A percentile compares a stretch with the other conserved stretches of the same genome.
These are phyloP conservation scores for Saposhnikovia divaricata DNA, from an alignment of 129 eudicot genomes.

Conservation along the genomic window DNA sequence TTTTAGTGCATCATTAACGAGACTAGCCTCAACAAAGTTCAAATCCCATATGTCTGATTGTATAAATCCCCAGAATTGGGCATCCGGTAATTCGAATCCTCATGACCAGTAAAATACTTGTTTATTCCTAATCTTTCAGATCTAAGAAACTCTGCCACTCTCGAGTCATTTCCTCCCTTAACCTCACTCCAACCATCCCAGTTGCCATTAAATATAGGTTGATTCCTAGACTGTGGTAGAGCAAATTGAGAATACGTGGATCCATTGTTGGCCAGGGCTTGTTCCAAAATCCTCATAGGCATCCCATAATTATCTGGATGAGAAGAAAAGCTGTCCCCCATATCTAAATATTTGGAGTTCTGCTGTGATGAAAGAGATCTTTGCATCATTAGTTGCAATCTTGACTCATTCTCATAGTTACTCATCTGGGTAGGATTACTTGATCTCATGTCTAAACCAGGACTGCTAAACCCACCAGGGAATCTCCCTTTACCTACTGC, in stretches of 20 bases:
- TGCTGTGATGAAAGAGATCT: conserved; percentile 61
- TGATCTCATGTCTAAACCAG: conserved; percentile 46
- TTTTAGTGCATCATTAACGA: conserved; percentile 3
- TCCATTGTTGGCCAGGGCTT: conserved; percentile 29
- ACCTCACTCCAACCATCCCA: conserved; percentile 89
- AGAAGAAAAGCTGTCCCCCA: conserved; percentile 41
- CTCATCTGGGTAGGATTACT: conserved; percentile 44
- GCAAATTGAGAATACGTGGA: conserved; percentile 47
- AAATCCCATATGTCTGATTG: conserved; percentile 65
- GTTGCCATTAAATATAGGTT: conserved; percentile 48
- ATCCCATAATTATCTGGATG: conserved; percentile 51
- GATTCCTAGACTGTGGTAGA: conserved; percentile 46
- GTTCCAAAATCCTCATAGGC: conserved; percentile 53
- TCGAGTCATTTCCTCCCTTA: conserved; percentile 49
- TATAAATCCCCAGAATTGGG: conserved; percentile 62
- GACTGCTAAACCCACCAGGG: conserved; percentile 40
- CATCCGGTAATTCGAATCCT: conserved; percentile 63
- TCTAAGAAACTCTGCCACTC: conserved; percentile 65
- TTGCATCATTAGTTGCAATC: conserved; percentile 62
- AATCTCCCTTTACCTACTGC: conserved; percentile 89
- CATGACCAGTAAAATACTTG: conserved; percentile 55
- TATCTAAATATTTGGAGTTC: conserved; percentile 52
- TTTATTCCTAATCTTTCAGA: conserved; percentile 66
- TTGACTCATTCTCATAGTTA: conserved; percentile 53
- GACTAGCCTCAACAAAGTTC: conserved; percentile 20